Evolutionary conservation across 2,329 filamentous ascomycete genomes (phyloP), one percentile per base, ranked within the genome.

Genomic region (Colletotrichum sublineola): DNA sequence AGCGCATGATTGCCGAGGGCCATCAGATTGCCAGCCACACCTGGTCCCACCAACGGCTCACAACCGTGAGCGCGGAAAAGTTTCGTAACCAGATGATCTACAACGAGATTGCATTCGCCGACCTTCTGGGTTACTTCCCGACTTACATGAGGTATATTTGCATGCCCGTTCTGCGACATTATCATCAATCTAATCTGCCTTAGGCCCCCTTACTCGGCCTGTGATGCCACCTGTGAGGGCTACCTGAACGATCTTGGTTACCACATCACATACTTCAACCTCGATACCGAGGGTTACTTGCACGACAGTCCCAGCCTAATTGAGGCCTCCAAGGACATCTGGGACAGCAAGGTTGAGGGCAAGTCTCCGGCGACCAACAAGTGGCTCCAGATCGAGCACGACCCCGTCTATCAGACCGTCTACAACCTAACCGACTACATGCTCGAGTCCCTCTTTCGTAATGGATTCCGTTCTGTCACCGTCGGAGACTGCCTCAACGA

Each of bases 11-110:
- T 70, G 73, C 78, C 52, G 85, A 87, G 7, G 88, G 88, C 14
- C 90, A 92, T 78, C 90, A 92, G 78, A 82, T 92, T 72, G 90
- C 87, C 71, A 87, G 85, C 18, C 90, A 89, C 78, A 88, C 86
- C 12, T 89, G 86, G 86, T 85, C 84, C 4, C 87, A 89, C 75
- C 68, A 73, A 63, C 61, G 73, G 5, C 73, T 74, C 46, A 74
- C 70, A 2, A 71, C 63, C 9, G 50, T 74, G 33, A 74, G 63
- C 53, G 71, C 62, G 8, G 57, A 65, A 38, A 73, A 74, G 71
- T 74, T 86, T 73, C 81, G 83, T 70, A 80, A 86, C 55, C 86
- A 85, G 74, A 87, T 89, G 80, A 76, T 80, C 74, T 86, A 86
- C 78, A 86, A 87, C 76, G 87, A 89, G 78, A 87, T 87, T 83